These are phyloP conservation scores for Candida mesenterica DNA, from an alignment of 1,139 yeast species.

Conservation along the genomic window DNA sequence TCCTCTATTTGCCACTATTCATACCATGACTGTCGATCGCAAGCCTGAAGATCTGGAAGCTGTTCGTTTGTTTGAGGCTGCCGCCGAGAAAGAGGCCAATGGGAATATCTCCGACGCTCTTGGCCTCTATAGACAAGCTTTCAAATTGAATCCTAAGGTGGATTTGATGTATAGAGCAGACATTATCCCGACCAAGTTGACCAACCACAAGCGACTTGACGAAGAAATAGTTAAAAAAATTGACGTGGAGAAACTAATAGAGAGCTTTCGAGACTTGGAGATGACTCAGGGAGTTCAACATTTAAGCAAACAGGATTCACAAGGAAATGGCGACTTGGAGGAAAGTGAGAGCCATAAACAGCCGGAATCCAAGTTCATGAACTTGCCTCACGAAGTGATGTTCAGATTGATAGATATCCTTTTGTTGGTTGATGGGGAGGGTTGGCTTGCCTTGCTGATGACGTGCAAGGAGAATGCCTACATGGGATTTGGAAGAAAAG, in stretches of 20 bases:
- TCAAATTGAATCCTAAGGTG: slow-evolving; percentile 62
- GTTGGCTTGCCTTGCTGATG: slow-evolving; percentile 65
- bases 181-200: slow-evolving; percentile 36
- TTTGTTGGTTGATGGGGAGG: slow-evolving; percentile 52
- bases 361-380: no score
- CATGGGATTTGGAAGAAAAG: slow-evolving; percentile 56
- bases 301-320: no score
- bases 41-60: slow-evolving; percentile 36
- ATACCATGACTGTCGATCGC: slow-evolving; percentile 1
- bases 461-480: slow-evolving; percentile 62
- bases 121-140: slow-evolving; percentile 67
- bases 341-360: not conserved
- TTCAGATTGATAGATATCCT: slow-evolving; percentile 51
- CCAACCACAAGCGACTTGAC: slow-evolving; percentile 26
- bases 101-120: slow-evolving; percentile 85
- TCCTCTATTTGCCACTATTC: no score
- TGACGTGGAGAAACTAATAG: slow-evolving; percentile 34
- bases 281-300: no score
- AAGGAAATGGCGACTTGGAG: not conserved
- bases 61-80: slow-evolving; percentile 62
- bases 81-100: slow-evolving; percentile 65
- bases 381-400: slow-evolving; percentile 67
- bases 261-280: slow-evolving; percentile 26
- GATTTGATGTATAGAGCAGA: slow-evolving; percentile 64
- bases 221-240: slow-evolving; percentile 35